Base-by-base conservation (phyloP, 1,139 yeast genomes). In the Sugiyamaella pinicola region DNA sequence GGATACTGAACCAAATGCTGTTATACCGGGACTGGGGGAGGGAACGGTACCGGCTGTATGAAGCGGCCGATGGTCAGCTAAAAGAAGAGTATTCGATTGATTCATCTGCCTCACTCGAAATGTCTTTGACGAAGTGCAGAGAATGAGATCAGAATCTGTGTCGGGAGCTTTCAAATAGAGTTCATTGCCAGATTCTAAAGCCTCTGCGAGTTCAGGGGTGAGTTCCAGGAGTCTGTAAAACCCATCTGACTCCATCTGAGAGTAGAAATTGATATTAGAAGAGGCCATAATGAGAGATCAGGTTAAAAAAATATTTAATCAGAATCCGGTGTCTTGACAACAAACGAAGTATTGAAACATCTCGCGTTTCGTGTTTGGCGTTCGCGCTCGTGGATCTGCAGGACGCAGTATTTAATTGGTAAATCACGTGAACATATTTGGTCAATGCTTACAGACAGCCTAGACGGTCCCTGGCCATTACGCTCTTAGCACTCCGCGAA, bases 21-120 rank as follows among this genome's bases (percentile, higher is more conserved):
- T 34, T 7, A 56, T 72, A 74, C 1, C 81, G 18, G 50, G 40
- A 21, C 22, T 37, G 12, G 24, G 12, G 22, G 47, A 17, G 15
- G n/a, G n/a, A n/a, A n/a, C n/a, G n/a, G n/a, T n/a, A 9, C n/a
- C n/a, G 28, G 12, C 17, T 28, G 6, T 9, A 35, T 41, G n/a
- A 83, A 33, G 77, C 62, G 12, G 75, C 56, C 38, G 52, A 38
- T 39, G 29, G 8, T 44, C 71, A 67, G 82, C 69, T 31, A 90
- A 61, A 61, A 89, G 68, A 10, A 87, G 83, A 0, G 95, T 80
- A 67, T 91, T 90, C 8, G 96, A 87, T 68, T 91, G 97, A 66
- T 88, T 87, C 75, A 87, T 84, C 62, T 86, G 91, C 46, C 91
- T 77, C 18, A 90, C 65, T 52, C 75, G 75, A 79, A 82, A 89